Evolutionary conservation across 78 protist genomes (phyloP).

Genomic region (Emiliania huxleyi): DNA sequence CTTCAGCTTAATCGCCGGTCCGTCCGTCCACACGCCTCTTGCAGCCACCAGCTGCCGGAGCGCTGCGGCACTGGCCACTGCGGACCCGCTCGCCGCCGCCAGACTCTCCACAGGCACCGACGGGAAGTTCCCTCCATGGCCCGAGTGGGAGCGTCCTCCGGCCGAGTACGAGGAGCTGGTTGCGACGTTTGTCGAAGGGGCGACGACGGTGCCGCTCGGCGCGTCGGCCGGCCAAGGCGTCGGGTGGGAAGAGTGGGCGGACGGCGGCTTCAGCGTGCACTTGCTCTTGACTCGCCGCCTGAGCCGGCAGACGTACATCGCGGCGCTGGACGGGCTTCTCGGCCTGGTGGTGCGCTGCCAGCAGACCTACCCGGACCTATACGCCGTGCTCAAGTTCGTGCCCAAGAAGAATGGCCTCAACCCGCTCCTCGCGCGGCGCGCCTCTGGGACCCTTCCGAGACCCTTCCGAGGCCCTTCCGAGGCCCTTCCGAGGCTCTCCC

Average conservation of each 20-base stretch:
- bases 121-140: no score
- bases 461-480: no score
- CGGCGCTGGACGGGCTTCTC: background rate
- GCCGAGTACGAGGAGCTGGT: background rate
- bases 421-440: background rate
- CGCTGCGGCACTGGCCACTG: no score
- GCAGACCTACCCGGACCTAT: background rate
- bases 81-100: no score
- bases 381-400: slow-evolving; percentile 27
- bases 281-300: background rate
- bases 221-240: background rate
- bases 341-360: background rate
- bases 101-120: no score
- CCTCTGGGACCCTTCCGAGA: no score
- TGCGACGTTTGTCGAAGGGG: background rate
- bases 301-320: background rate
- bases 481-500: no score
- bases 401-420: slow-evolving; percentile 27
- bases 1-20: no score
- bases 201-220: background rate
- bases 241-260: background rate
- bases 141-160: background rate
- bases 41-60: no score
- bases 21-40: no score
- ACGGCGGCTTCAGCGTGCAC: background rate